Evolutionary conservation across 2,329 filamentous ascomycete genomes (phyloP).

Genomic region (Domatiomyces globalis): DNA sequence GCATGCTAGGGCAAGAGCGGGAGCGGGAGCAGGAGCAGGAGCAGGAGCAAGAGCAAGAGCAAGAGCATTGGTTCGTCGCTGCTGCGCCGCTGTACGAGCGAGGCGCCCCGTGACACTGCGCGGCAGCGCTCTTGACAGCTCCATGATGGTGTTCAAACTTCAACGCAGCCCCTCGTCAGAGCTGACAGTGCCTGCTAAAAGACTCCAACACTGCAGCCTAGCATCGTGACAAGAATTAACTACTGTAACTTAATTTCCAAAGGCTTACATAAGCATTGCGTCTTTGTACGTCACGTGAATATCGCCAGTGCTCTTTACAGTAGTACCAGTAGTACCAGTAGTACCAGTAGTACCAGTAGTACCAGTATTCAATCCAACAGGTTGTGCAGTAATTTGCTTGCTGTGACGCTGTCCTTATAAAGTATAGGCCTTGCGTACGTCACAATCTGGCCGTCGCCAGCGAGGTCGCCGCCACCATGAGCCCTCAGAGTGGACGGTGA

Average conservation of each 20-base stretch:
- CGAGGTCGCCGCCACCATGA: neutral
- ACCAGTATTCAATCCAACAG: too few relatives aligned
- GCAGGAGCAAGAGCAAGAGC: slow-evolving; percentile 2
- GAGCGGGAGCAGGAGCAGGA: slow-evolving; percentile 1
- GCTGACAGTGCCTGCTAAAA: neutral
- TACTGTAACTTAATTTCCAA: too few relatives aligned
- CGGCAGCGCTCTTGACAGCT: slow-evolving; percentile 3
- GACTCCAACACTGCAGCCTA: too few relatives aligned
- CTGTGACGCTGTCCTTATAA: neutral
- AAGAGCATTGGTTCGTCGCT: slow-evolving; percentile 3
- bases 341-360: too few relatives aligned
- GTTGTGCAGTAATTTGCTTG: neutral
- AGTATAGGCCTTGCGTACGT: neutral
- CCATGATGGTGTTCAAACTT: neutral
- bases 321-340: too few relatives aligned
- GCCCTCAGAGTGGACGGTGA: neutral
- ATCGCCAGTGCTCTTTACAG: too few relatives aligned
- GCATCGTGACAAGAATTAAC: too few relatives aligned
- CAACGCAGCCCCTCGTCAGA: neutral
- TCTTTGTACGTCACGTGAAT: too few relatives aligned
- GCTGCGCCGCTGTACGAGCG: neutral
- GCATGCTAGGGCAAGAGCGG: slow-evolving; percentile 6
- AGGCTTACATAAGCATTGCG: too few relatives aligned
- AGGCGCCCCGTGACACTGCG: neutral
- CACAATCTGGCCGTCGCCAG: neutral